Evolutionary conservation across 805 yeast species (phyloP), one percentile per base, ranked within the genome.

Genomic region (Tetrapisispora phaffii): DNA sequence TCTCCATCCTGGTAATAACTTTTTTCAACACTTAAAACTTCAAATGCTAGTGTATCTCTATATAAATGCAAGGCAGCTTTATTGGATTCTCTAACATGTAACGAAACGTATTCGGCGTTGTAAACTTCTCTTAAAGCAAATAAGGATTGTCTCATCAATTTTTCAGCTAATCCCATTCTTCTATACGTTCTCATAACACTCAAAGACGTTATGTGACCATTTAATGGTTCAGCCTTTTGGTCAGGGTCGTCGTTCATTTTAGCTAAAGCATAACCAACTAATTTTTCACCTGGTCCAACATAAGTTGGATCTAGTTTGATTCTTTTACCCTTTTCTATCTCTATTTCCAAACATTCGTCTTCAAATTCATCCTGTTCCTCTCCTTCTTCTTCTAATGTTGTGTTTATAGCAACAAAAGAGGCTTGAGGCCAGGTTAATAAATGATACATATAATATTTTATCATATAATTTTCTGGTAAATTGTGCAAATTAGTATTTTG

Each of bases 1-100:
- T 93, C 98, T 28, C 95, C 95, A 65, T 93, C 97, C 44, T 89
- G 96, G 58, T 93, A 93, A 64, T 93, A 93, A n/a, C 83, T 75
- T 51, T 77, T 82, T 56, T 88, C 96, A 47, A 93, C 79, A 35
- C 81, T 77, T 46, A 83, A 71, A 36, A 86, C 93, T 62, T 83
- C 89, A 62, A 93, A 93, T 49, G 76, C 69, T 50, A 93, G 72
- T 2, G 96, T 83, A 58, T 86, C 94, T 59, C 82, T 74, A 68
- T 93, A 93, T 50, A 93, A 72, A 66, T 88, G 96, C 55, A 89
- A 73, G 3, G 98, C 98, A 9, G 97, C 97, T 57, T 86, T 69
- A 67, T 93, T 93, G 34, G 95, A 82, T 66, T 86, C 80, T 67
- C 98, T 80, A 28, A 93, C 98, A 60, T 93, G 98, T 52, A 93